phyloP scores from a whole-genome alignment of 1,139 yeast species.

The Meyerozyma elateridarum region DNA sequence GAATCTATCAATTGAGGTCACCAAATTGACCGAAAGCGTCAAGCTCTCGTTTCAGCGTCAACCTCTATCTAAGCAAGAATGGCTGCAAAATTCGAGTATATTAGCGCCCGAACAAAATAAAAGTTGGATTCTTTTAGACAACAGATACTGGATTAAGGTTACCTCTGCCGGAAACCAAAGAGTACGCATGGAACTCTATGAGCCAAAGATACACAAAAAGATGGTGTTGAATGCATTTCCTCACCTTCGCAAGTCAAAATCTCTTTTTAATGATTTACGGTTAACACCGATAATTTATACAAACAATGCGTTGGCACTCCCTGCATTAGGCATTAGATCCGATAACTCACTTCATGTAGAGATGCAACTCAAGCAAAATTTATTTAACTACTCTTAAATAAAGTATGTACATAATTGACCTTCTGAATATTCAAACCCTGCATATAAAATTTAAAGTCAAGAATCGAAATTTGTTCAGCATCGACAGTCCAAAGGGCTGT shows the following conservation, averaged over 20 bases:
- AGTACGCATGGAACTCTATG: slow-evolving; percentile 18
- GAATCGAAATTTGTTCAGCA: too few species aligned
- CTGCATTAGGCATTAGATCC: background rate
- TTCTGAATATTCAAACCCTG: too few species aligned
- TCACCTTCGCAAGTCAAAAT: background rate
- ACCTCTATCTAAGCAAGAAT: slow-evolving; percentile 20
- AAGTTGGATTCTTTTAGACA: slow-evolving; percentile 33
- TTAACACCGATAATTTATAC: background rate
- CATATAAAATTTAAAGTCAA: too few species aligned
- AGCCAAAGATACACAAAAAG: slow-evolving; percentile 13
- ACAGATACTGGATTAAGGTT: slow-evolving; percentile 32
- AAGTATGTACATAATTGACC: too few species aligned
- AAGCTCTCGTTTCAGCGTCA: slow-evolving; percentile 18
- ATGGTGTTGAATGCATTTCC: background rate
- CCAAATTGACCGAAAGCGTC: slow-evolving; percentile 6
- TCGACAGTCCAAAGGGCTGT: too few species aligned
- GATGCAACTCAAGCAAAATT: background rate
- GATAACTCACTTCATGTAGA: background rate
- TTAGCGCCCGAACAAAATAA: slow-evolving; percentile 13
- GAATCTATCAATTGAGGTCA: slow-evolving; percentile 21
- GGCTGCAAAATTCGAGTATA: slow-evolving; percentile 6
- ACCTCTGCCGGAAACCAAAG: slow-evolving; percentile 6
- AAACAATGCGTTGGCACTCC: background rate
- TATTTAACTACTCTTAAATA: background rate
- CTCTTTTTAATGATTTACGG: background rate